Conservation (phyloP, 345 rosid genomes). For the Erysimum cheiranthoides region DNA sequence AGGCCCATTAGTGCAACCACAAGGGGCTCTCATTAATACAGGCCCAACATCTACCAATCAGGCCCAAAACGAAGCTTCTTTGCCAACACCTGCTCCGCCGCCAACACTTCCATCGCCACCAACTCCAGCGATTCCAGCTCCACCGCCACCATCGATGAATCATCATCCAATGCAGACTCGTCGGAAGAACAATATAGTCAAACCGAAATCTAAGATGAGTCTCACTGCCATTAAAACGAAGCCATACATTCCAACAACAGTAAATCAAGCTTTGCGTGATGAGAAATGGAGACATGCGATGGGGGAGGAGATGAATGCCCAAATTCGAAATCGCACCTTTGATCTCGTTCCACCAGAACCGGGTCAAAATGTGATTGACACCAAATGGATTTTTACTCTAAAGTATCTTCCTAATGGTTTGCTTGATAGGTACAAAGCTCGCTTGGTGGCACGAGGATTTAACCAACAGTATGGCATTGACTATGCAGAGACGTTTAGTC, state of each 20-base stretch:
- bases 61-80: too few relatives aligned
- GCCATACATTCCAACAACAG: accelerated
- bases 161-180: neutral
- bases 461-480: neutral
- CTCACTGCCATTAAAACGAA: neutral
- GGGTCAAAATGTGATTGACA: neutral
- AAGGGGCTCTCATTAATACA: too few relatives aligned
- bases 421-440: neutral
- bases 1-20: too few relatives aligned
- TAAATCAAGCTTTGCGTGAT: neutral
- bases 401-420: neutral
- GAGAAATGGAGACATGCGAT: neutral
- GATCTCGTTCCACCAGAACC: neutral
- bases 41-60: too few relatives aligned
- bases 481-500: too few relatives aligned
- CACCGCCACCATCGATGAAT: too few relatives aligned
- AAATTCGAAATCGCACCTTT: neutral
- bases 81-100: too few relatives aligned
- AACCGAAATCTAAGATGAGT: neutral
- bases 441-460: neutral
- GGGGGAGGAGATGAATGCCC: neutral
- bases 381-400: neutral
- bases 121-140: too few relatives aligned
- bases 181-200: too few relatives aligned
- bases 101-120: too few relatives aligned